Evolutionary conservation across 352 stramenopile species (phyloP), one percentile per base, ranked within the genome.

Genomic region (Globisporangium paroecandrum): DNA sequence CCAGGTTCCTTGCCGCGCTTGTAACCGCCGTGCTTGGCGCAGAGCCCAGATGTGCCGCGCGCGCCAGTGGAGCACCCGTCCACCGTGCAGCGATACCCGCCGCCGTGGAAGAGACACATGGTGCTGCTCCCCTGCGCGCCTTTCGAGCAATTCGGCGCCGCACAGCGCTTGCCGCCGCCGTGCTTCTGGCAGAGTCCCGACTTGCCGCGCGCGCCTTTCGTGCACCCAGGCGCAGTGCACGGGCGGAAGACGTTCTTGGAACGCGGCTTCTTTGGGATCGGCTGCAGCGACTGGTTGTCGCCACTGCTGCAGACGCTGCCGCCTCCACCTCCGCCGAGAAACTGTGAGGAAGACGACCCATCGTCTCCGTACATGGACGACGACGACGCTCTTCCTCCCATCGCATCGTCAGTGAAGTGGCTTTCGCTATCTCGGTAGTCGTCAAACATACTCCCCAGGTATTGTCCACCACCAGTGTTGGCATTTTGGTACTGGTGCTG

Each of bases 141-240:
- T 65, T 97, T 96, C 43, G 81, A 71, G 69, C 89, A 96, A 13
- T 83, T 74, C 0, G 75, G 60, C 2, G 71, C 65, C 0, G 77
- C 75, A 60, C 89, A 97, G 22, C 83, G 82, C 71, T 94, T 93
- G 61, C 89, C 89, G 32, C 89, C 89, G 29, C 89, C 89, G 71
- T 97, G 89, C 64, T 91, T 89, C 29, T 94, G 89, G 51, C 89
- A 97, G 25, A 90, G 68, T n/a, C 87, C 84, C 12, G 82, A 92
- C 62, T 93, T 93, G 34, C 87, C 88, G 41, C 87, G 84, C 49
- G 85, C 87, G 47, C 85, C 83, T 69, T 95, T 95, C 51, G 77
- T 85, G 61, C 89, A 96, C 1, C 83, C 83, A 1, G 81, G 72
- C 1, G 71, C 54, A 18, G 75, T 81, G 58, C 89, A 96, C 18